Conservation (phyloP, 352 stramenopile genomes). For the Globisporangium lucens region DNA sequence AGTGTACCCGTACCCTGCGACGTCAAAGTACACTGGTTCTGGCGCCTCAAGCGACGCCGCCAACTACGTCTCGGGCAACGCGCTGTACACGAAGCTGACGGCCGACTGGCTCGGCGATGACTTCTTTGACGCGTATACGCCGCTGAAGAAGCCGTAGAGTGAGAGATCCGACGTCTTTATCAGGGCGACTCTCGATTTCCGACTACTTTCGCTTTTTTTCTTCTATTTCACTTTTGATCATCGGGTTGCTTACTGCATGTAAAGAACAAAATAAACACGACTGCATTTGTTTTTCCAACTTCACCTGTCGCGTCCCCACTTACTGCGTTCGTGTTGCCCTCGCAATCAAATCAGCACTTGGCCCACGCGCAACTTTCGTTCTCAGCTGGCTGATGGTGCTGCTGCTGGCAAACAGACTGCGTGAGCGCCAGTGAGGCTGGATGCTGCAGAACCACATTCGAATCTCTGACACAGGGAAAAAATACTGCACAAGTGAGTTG, state of each 20-base stretch:
- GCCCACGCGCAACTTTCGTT: not conserved
- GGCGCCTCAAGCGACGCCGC: conserved; percentile 14
- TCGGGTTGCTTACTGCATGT: not conserved
- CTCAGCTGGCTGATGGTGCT: not conserved
- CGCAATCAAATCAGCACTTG: not conserved
- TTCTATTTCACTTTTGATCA: not conserved
- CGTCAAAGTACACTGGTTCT: conserved; percentile 12
- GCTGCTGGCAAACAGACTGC: not conserved
- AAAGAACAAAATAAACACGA: no score
- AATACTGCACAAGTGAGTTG: not conserved
- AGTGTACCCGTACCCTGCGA: conserved; percentile 14
- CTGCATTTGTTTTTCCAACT: not conserved
- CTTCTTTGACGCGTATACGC: conserved; percentile 8
- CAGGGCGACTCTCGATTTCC: not conserved
- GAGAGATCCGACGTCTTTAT: not conserved
- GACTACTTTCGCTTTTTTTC: not conserved
- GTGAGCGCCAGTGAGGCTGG: not conserved
- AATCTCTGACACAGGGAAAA: not conserved
- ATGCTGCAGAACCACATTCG: not conserved
- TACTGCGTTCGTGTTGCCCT: not conserved
- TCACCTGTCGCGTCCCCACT: not conserved
- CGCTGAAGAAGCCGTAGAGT: conserved; percentile 13
- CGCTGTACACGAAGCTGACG: conserved; percentile 12
- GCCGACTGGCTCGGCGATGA: conserved; percentile 15
- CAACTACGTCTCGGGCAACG: conserved; percentile 12